A percentile compares a stretch with the other conserved stretches of the same genome.
phyloP scores from a whole-genome alignment of 2,329 filamentous ascomycete species.

The Aureobasidium sp. region DNA sequence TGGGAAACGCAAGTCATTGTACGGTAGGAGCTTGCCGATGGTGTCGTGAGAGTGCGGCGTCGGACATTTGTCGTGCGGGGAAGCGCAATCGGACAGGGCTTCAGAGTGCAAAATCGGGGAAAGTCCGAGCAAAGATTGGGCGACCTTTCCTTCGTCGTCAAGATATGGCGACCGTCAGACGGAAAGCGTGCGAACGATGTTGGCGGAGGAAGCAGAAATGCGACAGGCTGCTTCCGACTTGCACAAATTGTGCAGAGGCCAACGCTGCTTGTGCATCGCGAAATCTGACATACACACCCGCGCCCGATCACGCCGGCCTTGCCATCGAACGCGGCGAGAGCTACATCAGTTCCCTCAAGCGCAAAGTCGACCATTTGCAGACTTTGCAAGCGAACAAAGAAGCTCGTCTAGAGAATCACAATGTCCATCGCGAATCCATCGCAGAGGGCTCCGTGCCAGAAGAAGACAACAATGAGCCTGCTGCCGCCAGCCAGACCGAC shows the following conservation, averaged over 20 bases:
- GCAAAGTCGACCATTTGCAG: conserved; percentile 2
- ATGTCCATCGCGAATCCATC: not conserved
- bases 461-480: not conserved
- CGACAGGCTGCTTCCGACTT: not conserved
- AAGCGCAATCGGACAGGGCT: not conserved
- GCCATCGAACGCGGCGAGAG: conserved; percentile 3
- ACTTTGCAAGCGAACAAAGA: not conserved
- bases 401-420: not conserved
- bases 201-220: not conserved
- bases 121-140: not conserved
- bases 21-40: too few relatives aligned
- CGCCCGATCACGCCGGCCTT: not conserved
- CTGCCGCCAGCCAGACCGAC: not conserved
- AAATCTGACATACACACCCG: not conserved
- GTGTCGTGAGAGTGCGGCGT: too few relatives aligned
- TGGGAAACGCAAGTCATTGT: too few relatives aligned
- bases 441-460: not conserved
- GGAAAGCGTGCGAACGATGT: not conserved
- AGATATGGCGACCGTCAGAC: not conserved
- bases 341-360: conserved; percentile 3
- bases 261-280: not conserved
- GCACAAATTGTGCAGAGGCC: conserved; percentile 2
- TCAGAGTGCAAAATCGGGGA: not conserved
- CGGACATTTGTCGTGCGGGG: not conserved
- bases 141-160: not conserved